Evolutionary conservation across 768 basidiomycete genomes (phyloP), one percentile per base, ranked within the genome.

Genomic region (Kondoa malvinella): DNA sequence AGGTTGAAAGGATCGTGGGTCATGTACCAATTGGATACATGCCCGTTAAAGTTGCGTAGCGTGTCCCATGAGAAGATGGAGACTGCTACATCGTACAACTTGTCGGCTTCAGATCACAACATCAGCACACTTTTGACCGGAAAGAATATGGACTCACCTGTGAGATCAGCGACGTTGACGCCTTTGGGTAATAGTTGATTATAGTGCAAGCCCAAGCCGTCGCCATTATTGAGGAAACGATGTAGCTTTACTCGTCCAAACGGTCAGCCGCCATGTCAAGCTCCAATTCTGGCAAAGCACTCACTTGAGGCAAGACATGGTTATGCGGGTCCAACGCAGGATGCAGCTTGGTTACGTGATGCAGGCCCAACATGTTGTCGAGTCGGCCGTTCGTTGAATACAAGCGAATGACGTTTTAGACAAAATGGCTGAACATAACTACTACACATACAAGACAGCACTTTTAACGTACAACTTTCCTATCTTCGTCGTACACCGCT

Each of bases 1-100:
- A 65, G 57, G 60, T 61, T n/a, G 26, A 69, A 50, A 29, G 69
- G 67, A 16, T 69, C 67, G 4, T 65, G 60, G 59, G 29, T n/a
- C 21, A 57, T 61, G 31, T 69, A 69, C 65, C 64, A 68, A 32
- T 31, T 27, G 25, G 25, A 26, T n/a, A 31, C 27, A n/a, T 12
- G 8, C 4, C 12, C 14, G 25, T 21, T 8, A 50, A 21, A 8
- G 40, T 50, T 50, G 40, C 40, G 8, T 8, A 50, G 8, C 8
- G 40, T 50, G 21, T 50, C 21, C 12, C 21, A 50, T 8, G 12
- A 8, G 40, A 50, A 50, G 21, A 21, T 50, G 40, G 8, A 8
- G 40, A 50, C 40, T 8, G 21, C 40, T 8, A 50, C 40, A 50
- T 50, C 40, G 21, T 50, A 50, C 12, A 50, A 21, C 40, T 50